Base-by-base conservation (phyloP, 257 asterid genomes). In the Mentha longifolia region DNA sequence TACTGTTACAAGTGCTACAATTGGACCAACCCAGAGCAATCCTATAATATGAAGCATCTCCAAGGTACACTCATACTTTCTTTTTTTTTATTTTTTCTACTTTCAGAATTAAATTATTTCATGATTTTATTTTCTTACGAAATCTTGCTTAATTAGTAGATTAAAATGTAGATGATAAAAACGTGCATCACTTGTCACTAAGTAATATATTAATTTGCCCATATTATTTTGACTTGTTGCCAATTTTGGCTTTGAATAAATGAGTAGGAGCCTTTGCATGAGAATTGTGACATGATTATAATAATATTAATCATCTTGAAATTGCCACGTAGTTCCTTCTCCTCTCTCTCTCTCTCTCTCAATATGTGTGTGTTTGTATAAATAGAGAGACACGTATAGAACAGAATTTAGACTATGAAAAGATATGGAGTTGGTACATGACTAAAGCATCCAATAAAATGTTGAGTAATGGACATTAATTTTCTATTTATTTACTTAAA, bases 1-100 rank as follows among this genome's bases (percentile, higher is more conserved):
- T 91, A 88, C 65, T 91, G 92, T 61, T 79, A 71, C 82, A 85
- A 60, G 76, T 88, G 97, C 81, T 88, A 86, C n/a, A 85, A 88
- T 43, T 85, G 88, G 89, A 73, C 77, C 11, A 65, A 91, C 74
- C 96, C 97, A 0, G 30, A 43, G 47, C 85, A 88, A 41, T 91
- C 97, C 66, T 92, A 88, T 43, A 41, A 81, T 79, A 87, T 79
- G 82, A 91, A 88, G 67, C 94, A 91, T 64, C 89, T 91, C 49
- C 65, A 87, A 85, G 97, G 97, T 88, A 86, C 3, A 42, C 2
- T 8, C 16, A 54, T 4, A 35, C 4, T 13, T 37, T 7, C 3
- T 7, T 5, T 16, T 22, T 70, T 4, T 3, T 5, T 6, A 6
- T 0, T 14, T 13, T 9, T 33, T 33, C 37, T 33, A 33, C 37